These are phyloP conservation scores for Apiotrichum sp. DNA, from an alignment of 1,284 basidiomycete species.

Conservation along the genomic window DNA sequence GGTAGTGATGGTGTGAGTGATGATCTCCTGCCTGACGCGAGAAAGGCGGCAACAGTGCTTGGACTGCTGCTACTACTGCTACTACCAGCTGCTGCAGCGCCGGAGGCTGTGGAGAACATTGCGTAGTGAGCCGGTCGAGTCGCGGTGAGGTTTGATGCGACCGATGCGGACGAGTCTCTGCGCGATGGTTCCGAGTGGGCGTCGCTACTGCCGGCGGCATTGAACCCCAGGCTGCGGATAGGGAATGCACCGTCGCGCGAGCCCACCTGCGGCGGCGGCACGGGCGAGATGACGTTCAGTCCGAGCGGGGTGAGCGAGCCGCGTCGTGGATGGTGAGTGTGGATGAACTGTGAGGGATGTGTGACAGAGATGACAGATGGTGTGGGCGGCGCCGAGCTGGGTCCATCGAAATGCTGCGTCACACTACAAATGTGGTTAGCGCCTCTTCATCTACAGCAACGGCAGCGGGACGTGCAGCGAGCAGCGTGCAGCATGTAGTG, in stretches of 20 bases:
- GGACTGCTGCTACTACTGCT: background rate
- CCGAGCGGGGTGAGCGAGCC: slow-evolving; percentile 44
- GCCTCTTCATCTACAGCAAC: too few species aligned
- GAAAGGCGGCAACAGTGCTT: background rate
- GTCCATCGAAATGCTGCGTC: slow-evolving; percentile 13
- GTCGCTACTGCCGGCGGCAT: slow-evolving; percentile 2
- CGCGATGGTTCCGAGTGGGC: slow-evolving; percentile 7
- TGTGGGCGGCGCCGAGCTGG: slow-evolving; percentile 42
- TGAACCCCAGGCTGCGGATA: slow-evolving; percentile 31
- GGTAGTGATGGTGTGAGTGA: slow-evolving; percentile 34
- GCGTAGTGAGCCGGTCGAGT: slow-evolving; percentile 20
- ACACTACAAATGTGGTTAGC: background rate
- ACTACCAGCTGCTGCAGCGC: too few species aligned
- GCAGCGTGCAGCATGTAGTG: too few species aligned
- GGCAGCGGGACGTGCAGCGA: too few species aligned
- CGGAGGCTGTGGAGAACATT: background rate
- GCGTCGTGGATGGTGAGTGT: slow-evolving; percentile 46
- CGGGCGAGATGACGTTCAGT: slow-evolving; percentile 45
- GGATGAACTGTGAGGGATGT: slow-evolving; percentile 45
- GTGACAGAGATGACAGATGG: slow-evolving; percentile 39
- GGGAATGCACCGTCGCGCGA: slow-evolving; percentile 9
- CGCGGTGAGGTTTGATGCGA: slow-evolving; percentile 36
- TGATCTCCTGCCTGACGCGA: slow-evolving; percentile 22
- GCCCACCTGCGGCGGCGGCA: slow-evolving; percentile 24
- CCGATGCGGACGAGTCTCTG: slow-evolving; percentile 20